These are phyloP conservation scores for Picea abies DNA, from an alignment of 83 land plant genomes.

Conservation along the genomic window DNA sequence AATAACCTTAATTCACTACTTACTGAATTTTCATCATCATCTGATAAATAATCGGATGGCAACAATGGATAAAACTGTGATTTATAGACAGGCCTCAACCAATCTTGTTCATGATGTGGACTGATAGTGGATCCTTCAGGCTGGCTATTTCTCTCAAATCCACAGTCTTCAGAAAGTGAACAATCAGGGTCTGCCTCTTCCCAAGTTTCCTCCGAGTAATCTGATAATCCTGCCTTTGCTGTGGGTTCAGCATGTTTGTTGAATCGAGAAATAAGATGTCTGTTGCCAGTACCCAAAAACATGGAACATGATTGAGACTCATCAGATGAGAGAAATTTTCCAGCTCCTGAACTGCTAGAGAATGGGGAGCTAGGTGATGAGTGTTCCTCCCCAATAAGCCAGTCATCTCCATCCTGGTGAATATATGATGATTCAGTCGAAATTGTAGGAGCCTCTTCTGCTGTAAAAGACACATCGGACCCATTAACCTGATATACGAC, in stretches of 20 bases:
- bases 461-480: constrained; percentile 22
- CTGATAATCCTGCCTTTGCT: background rate
- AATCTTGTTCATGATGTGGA: background rate
- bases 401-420: constrained; percentile 11
- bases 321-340: background rate
- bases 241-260: background rate
- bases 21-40: constrained; percentile 19
- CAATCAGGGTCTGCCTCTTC: constrained; percentile 5
- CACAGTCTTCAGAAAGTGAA: constrained; percentile 3
- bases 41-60: constrained; percentile 1
- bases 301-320: background rate
- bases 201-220: constrained; percentile 17
- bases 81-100: constrained; percentile 6
- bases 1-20: constrained; percentile 18
- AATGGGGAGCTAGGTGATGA: constrained; percentile 11
- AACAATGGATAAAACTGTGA: constrained; percentile 3
- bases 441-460: background rate
- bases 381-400: constrained; percentile 7
- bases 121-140: constrained; percentile 7
- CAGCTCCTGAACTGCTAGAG: constrained; percentile 6
- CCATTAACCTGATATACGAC: constrained; percentile 50
- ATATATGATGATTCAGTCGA: constrained; percentile 14
- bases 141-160: constrained; percentile 5
- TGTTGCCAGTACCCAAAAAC: background rate
- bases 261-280: constrained; percentile 1